These are phyloP conservation scores for Globisporangium okanoganense DNA, from an alignment of 352 stramenopile genomes.

Conservation along the genomic window DNA sequence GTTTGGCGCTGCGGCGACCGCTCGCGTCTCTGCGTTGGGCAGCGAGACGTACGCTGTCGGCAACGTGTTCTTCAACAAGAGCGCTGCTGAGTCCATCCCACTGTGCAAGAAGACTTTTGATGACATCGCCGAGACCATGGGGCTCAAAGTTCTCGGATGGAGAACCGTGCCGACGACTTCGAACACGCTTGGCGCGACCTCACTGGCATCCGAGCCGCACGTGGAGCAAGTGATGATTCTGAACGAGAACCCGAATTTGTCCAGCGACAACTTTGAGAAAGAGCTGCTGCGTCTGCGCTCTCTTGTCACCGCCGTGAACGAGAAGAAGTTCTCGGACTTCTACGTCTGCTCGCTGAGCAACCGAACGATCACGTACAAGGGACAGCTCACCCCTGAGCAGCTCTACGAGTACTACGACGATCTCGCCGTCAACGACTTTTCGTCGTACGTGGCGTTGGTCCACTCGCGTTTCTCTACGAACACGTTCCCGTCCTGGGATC, in stretches of 20 bases:
- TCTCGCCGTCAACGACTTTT: constrained; percentile 71
- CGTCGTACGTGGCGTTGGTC: constrained; percentile 92
- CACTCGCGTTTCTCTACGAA: constrained; percentile 98
- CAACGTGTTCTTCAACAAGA: constrained; percentile 89
- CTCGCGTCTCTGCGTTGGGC: constrained; percentile 29
- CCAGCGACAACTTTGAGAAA: constrained; percentile 90
- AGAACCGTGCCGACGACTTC: constrained; percentile 92
- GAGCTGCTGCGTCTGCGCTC: constrained; percentile 68
- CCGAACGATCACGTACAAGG: constrained; percentile 97
- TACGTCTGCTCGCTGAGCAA: constrained; percentile 95
- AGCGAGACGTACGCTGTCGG: constrained; percentile 90
- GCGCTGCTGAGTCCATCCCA: constrained; percentile 62
- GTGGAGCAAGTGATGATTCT: constrained; percentile 95
- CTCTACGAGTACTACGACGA: constrained; percentile 72
- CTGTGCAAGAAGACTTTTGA: constrained; percentile 89
- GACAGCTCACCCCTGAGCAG: constrained; percentile 95
- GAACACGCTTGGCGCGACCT: constrained; percentile 91
- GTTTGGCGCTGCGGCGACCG: constrained; percentile 47
- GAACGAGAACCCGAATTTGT: constrained; percentile 55
- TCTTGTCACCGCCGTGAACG: constrained; percentile 54
- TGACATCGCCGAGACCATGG: constrained; percentile 76
- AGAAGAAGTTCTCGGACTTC: constrained; percentile 84
- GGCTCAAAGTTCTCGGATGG: constrained; percentile 92
- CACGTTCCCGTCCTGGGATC: constrained; percentile 96
- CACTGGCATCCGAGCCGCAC: constrained; percentile 90